Conservation (phyloP, 768 basidiomycete genomes). For the Suillus spraguei region DNA sequence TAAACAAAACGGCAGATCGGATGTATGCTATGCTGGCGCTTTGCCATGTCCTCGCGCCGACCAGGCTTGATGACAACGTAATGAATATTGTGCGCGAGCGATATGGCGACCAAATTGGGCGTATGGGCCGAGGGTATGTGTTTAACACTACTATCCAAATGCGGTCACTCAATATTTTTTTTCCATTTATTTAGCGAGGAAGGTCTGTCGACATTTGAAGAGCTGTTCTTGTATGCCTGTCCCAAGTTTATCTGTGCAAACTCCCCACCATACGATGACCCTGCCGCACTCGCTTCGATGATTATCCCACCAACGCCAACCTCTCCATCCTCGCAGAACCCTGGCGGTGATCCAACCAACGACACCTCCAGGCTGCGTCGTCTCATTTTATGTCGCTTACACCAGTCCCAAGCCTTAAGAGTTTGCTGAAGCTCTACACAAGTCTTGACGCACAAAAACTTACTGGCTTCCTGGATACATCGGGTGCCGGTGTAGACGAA, state of each 20-base stretch:
- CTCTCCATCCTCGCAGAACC: slow-evolving; percentile 33
- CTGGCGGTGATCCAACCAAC: slow-evolving; percentile 71
- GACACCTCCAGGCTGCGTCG: slow-evolving; percentile 86
- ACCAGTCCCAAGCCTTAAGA: slow-evolving; percentile 82
- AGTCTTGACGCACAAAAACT: slow-evolving; percentile 91
- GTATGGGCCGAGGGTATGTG: slow-evolving; percentile 83
- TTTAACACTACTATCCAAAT: slow-evolving; percentile 10
- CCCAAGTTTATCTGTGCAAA: slow-evolving; percentile 97
- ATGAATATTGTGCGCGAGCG: slow-evolving; percentile 91
- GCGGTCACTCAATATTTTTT: neutral
- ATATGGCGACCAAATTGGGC: slow-evolving; percentile 87
- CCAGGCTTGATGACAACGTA: slow-evolving; percentile 91
- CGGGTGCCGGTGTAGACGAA: slow-evolving; percentile 59
- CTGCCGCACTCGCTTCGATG: slow-evolving; percentile 56
- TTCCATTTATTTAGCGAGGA: slow-evolving; percentile 51
- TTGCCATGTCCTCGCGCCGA: slow-evolving; percentile 91
- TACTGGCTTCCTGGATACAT: slow-evolving; percentile 78
- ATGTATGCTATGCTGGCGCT: slow-evolving; percentile 98
- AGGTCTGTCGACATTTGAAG: slow-evolving; percentile 79
- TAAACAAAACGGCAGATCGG: slow-evolving; percentile 95
- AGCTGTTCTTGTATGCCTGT: slow-evolving; percentile 92
- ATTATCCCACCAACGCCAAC: slow-evolving; percentile 40
- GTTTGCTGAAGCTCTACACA: slow-evolving; percentile 94
- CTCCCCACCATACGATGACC: slow-evolving; percentile 90
- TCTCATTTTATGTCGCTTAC: slow-evolving; percentile 75